A percentile compares a stretch with the other conserved stretches of the same genome.
phyloP scores from a whole-genome alignment of 768 basidiomycete genomes.

The Russula virescens region DNA sequence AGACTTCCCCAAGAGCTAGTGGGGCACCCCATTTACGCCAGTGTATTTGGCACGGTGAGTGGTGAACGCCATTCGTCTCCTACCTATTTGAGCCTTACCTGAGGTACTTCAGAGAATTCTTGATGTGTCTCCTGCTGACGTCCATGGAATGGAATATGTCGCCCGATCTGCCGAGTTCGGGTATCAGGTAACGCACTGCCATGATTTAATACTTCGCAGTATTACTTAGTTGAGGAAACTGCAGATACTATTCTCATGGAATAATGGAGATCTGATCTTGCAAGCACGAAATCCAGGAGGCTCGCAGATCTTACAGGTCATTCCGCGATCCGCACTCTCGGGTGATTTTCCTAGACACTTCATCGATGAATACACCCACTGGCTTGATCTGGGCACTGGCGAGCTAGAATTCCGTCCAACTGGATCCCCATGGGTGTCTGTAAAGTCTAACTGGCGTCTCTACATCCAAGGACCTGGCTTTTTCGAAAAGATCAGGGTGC shows the following conservation, averaged over 20 bases:
- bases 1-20: not conserved
- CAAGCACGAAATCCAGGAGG: not conserved
- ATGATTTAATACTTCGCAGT: not conserved
- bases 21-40: not conserved
- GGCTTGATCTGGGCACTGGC: slow-evolving; percentile 29
- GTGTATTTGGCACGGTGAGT: slow-evolving; percentile 4
- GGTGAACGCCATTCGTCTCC: not conserved
- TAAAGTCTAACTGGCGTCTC: slow-evolving; percentile 29
- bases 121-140: not conserved
- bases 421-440: slow-evolving; percentile 29
- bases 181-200: not conserved
- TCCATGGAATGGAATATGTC: slow-evolving; percentile 4
- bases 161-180: not conserved
- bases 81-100: not conserved
- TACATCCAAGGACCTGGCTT: not conserved
- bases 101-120: not conserved
- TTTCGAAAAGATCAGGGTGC: too few relatives aligned
- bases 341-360: slow-evolving; percentile 32
- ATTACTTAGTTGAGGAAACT: not conserved
- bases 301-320: slow-evolving; percentile 25
- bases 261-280: not conserved
- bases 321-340: slow-evolving; percentile 30
- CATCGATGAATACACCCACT: slow-evolving; percentile 32
- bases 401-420: slow-evolving; percentile 33
- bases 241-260: not conserved